Base-by-base conservation (phyloP, 2,329 filamentous ascomycete genomes). In the Hypoxylon sp. region DNA sequence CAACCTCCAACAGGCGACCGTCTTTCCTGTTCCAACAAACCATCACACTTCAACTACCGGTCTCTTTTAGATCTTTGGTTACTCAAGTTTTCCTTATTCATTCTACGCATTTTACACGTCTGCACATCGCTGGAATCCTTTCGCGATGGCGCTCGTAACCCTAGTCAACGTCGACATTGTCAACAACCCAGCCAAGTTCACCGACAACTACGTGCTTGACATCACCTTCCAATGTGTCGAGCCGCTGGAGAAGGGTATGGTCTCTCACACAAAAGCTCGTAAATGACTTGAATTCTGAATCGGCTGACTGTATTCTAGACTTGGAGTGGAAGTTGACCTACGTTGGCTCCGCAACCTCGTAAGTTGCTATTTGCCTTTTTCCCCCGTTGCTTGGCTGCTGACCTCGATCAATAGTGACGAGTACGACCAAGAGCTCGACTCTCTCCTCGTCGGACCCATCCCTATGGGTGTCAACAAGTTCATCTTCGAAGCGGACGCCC, bases 291-390 rank as follows among this genome's bases (percentile, higher is more conserved):
- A 40, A n/a, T 40, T 14, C 48, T n/a, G 30, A 44, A 11, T 40
- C 30, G 30, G 57, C 66, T 71, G 50, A 75, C 60, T 49, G 20
- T 37, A 22, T 48, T 40, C 35, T 77, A 97, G 96, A 99, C 83
- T 90, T 99, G 69, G 96, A 99, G 84, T 99, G 96, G 96, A 99
- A 99, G 84, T 87, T 99, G 77, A 99, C 94, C 81, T 99, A 99
- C 77, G 96, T 99, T 79, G 97, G 96, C 78, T 99, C 96, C 75
- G 96, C 97, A 72, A 98, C 95, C 64, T 97, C 94, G 92, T 97
- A 86, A 85, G 92, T 87, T 74, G 14, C 60, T 58, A 61, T 62
- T 50, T 59, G 64, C 51, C 54, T 55, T 40, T 62, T 56, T 51
- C 4, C 4, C 2, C 22, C 33, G 40, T 37, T 40, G 8, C 11